Evolutionary conservation across 768 basidiomycete genomes (phyloP).

Genomic region (Naganishia vaughanmartiniae): DNA sequence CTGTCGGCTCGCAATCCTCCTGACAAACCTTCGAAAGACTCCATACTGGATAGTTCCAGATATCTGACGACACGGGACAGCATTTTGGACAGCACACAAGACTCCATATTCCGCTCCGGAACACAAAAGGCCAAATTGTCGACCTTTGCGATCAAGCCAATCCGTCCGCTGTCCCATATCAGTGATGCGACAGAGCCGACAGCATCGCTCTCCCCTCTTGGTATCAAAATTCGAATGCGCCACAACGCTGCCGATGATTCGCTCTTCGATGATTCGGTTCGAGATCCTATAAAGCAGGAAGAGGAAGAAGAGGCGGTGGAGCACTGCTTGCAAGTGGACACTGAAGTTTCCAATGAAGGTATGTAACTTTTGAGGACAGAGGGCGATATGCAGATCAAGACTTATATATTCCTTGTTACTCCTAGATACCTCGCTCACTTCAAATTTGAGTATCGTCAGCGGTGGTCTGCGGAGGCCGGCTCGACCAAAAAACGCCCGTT

Average conservation of each 20-base stretch:
- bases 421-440: neutral
- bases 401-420: neutral
- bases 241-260: too few species aligned
- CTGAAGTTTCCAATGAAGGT: neutral
- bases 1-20: neutral
- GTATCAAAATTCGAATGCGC: neutral
- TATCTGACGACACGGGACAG: conserved; percentile 3
- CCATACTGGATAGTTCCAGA: conserved; percentile 19
- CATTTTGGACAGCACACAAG: conserved; percentile 10
- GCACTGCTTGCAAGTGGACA: neutral
- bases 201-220: conserved; percentile 7
- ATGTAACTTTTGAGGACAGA: neutral
- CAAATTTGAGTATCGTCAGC: neutral
- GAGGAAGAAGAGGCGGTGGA: neutral
- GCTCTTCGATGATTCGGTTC: neutral
- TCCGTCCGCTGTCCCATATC: conserved; percentile 8
- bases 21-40: conserved; percentile 7
- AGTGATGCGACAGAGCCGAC: neutral
- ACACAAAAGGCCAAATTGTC: neutral
- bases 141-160: conserved; percentile 17
- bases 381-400: neutral
- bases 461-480: neutral
- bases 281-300: neutral
- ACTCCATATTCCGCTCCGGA: conserved; percentile 23
- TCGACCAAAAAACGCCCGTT: neutral